Base-by-base conservation (phyloP, 176 grass and related monocot species). In the Saccharum spontaneum region DNA sequence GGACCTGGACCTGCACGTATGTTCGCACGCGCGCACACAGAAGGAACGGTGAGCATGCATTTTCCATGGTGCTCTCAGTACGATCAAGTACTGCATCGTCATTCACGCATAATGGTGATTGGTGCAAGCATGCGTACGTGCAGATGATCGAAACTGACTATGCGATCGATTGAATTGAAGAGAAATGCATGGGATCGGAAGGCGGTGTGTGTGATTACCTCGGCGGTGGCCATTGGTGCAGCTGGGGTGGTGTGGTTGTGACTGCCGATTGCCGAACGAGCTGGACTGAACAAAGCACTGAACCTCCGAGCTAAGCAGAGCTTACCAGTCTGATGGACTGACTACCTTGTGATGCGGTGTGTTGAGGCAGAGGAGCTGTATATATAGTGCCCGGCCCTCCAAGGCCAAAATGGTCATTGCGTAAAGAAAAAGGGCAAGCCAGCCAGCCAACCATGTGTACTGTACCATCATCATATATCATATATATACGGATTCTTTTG, bases 191-290 rank as follows among this genome's bases (percentile, higher is more conserved):
- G 13, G 14, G 33, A 30, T 43, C 36, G 7, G 20, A 54, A 73
- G 6, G 39, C 7, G 24, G 0, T 1, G 57, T 23, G 8, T 1
- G 57, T 23, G 8, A 37, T 62, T 95, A 91, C 94, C 94, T 93
- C 81, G 76, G 83, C 86, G 45, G 91, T 79, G 84, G 94, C 94
- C 94, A 96, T 96, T 49, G 41, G 2, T 67, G 82, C 37, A 76
- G 77, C 82, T 9, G 20, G 54, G 18, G 6, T 18, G 4, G 16
- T 52, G 43, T 44, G 2, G 70, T 3, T 49, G n/a, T 7, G 77
- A 16, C 7, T 44, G 76, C n/a, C 28, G 72, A 79, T 26, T 12
- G 76, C n/a, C 28, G 72, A 79, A 16, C 16, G 77, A 84, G 23
- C 17, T 68, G 18, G 64, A 36, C 24, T 12, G 24, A 28, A 14